Conservation (phyloP, 2,329 filamentous ascomycete genomes). For the Orbilia oligospora region DNA sequence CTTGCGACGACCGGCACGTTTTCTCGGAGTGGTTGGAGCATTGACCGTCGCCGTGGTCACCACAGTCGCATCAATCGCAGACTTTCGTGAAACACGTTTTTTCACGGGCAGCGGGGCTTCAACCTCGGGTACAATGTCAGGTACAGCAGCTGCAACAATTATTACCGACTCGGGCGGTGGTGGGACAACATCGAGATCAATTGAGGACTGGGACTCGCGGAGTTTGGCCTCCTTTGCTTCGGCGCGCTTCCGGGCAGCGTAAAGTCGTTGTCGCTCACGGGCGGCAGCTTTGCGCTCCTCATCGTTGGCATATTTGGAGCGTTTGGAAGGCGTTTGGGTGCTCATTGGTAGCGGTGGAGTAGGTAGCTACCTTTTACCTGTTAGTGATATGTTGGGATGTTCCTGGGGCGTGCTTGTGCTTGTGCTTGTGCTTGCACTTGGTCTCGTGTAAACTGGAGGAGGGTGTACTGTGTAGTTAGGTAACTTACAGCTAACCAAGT, state of each 20-base stretch:
- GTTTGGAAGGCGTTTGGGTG: slow-evolving; percentile 41
- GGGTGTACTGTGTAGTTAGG: neutral
- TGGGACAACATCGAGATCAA: slow-evolving; percentile 26
- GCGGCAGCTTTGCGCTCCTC: slow-evolving; percentile 58
- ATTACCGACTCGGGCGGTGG: neutral
- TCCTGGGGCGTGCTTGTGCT: neutral
- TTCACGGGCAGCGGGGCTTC: slow-evolving; percentile 28
- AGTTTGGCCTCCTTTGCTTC: slow-evolving; percentile 55
- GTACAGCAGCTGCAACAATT: neutral
- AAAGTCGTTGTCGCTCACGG: slow-evolving; percentile 54
- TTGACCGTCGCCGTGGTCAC: neutral
- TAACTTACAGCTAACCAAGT: neutral
- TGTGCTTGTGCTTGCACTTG: neutral
- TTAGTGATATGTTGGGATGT: slow-evolving; percentile 17
- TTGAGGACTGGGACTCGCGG: slow-evolving; percentile 28
- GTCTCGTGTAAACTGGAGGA: neutral
- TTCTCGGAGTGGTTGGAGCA: slow-evolving; percentile 21
- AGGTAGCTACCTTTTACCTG: too few relatives aligned
- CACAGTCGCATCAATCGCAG: neutral
- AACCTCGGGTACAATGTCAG: slow-evolving; percentile 1
- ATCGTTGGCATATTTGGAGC: slow-evolving; percentile 55
- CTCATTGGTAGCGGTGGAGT: slow-evolving; percentile 40
- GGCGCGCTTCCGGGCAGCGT: slow-evolving; percentile 55
- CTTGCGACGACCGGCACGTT: slow-evolving; percentile 32
- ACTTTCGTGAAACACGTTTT: slow-evolving; percentile 34